phyloP scores from a whole-genome alignment of 306 rosid genomes.

The Prunus persica region Prunus_persica_NCBIv2 NC_034014.1:24801501-24802000 shows the following conservation, averaged over 20 bases:
- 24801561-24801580: background rate
- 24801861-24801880: constrained; percentile 54
- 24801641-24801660: constrained; percentile 53
- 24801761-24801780: background rate
- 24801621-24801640: constrained; percentile 66
- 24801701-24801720: constrained; percentile 35
- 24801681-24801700: constrained; percentile 57
- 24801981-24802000: no score
- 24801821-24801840: constrained; percentile 61
- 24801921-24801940: background rate
- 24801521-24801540: no score
- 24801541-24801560: no score
- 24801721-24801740: background rate
- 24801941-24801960: no score
- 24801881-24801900: constrained; percentile 46
- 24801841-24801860: constrained; percentile 51
- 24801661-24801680: constrained; percentile 54
- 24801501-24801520: no score
- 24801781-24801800: background rate
- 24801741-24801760: no score
- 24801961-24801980: no score
- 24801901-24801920: background rate
- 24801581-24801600: background rate
- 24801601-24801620: background rate
- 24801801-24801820: background rate